Conservation (phyloP, 2,329 filamentous ascomycete genomes). For the Hymenoscyphus fraxineus region DNA sequence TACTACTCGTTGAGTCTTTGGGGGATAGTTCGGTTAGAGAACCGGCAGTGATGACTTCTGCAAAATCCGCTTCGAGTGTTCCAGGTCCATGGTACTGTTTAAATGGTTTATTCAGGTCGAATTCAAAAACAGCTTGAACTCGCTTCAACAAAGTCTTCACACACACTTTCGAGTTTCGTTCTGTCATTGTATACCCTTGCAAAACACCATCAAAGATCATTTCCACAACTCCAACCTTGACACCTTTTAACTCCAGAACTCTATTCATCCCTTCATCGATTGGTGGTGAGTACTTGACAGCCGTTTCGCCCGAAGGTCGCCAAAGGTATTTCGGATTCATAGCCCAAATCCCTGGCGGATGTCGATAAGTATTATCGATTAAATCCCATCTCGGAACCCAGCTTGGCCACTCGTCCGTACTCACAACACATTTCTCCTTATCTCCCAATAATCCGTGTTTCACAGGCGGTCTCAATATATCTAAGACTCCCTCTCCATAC, state of each 20-base stretch:
- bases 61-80: conserved; percentile 1
- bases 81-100: not conserved
- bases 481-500: conserved; percentile 7
- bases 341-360: not conserved
- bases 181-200: no score
- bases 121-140: not conserved
- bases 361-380: not conserved
- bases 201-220: not conserved
- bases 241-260: not conserved
- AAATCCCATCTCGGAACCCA: conserved; percentile 9
- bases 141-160: not conserved
- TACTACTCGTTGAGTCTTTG: not conserved
- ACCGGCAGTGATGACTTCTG: not conserved
- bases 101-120: not conserved
- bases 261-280: not conserved
- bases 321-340: conserved; percentile 3
- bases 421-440: conserved; percentile 1
- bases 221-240: not conserved
- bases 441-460: not conserved
- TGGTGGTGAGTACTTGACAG: not conserved
- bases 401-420: not conserved
- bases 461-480: conserved; percentile 5
- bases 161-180: not conserved
- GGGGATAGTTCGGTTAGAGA: not conserved
- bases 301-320: not conserved